phyloP scores from a whole-genome alignment of 768 basidiomycete genomes.

The Pholiota molesta region DNA sequence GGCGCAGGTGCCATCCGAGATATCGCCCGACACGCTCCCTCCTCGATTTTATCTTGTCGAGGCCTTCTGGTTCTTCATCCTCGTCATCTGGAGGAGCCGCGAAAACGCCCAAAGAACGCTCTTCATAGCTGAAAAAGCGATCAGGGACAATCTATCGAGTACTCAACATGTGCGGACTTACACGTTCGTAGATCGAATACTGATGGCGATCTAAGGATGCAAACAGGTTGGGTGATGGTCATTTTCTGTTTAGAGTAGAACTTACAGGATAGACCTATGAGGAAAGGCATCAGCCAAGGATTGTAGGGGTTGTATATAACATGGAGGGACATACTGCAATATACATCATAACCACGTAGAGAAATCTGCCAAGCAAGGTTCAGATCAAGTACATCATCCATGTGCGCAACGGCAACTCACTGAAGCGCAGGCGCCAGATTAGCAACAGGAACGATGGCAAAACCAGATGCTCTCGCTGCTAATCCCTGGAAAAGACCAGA shows the following conservation, averaged over 20 bases:
- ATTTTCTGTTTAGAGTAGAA: neutral
- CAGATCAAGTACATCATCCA: neutral
- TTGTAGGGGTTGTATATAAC: neutral
- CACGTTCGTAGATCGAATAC: slow-evolving; percentile 70
- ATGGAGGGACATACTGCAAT: slow-evolving; percentile 46
- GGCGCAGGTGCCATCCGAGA: slow-evolving; percentile 59
- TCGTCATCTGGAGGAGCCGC: slow-evolving; percentile 53
- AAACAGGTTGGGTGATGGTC: neutral
- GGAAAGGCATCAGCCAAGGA: neutral
- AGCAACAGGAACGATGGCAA: slow-evolving; percentile 48
- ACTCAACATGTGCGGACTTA: slow-evolving; percentile 26
- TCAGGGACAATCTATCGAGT: neutral
- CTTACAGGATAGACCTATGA: slow-evolving; percentile 46
- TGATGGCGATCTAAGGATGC: slow-evolving; percentile 49
- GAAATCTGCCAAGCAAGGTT: slow-evolving; percentile 41
- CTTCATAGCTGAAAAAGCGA: slow-evolving; percentile 55
- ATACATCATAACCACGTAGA: slow-evolving; percentile 83
- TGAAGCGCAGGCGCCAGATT: slow-evolving; percentile 70
- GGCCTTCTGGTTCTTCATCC: slow-evolving; percentile 47
- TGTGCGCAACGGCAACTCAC: slow-evolving; percentile 36
- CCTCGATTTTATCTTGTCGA: slow-evolving; percentile 34
- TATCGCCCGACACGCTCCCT: slow-evolving; percentile 50
- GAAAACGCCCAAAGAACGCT: slow-evolving; percentile 70
- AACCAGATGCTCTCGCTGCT: slow-evolving; percentile 55
- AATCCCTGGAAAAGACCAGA: slow-evolving; percentile 58